These are phyloP conservation scores for Crataegus laevigata DNA, from an alignment of 306 rosid genomes.

Conservation along the genomic window DNA sequence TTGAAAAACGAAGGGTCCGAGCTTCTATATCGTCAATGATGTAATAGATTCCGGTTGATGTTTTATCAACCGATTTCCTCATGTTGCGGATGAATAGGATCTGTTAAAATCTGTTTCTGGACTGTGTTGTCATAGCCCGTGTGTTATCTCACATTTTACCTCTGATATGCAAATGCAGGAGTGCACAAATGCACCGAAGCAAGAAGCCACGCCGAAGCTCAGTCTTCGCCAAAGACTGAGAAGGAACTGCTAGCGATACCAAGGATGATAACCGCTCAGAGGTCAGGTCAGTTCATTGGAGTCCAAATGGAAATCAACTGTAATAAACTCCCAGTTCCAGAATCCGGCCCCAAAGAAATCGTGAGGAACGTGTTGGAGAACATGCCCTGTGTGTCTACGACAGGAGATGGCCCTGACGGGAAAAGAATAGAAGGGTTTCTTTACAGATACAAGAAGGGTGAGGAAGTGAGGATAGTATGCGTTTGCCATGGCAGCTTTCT, in stretches of 20 bases:
- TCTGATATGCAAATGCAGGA: not conserved
- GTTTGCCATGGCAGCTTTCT: slow-evolving; percentile 73
- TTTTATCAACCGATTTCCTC: not conserved
- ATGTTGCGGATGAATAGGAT: not conserved
- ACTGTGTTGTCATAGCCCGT: no score
- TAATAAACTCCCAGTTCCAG: not conserved
- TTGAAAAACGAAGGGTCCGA: no score
- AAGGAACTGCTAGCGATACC: slow-evolving; percentile 11
- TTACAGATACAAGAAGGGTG: slow-evolving; percentile 61
- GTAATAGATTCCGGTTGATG: not conserved
- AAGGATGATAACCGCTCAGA: not conserved
- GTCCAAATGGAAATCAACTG: slow-evolving; percentile 2
- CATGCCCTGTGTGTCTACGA: slow-evolving; percentile 64
- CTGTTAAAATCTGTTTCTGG: not conserved
- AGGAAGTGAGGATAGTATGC: slow-evolving; percentile 69
- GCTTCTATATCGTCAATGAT: no score
- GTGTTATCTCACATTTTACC: not conserved
- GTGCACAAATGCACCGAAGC: slow-evolving; percentile 20
- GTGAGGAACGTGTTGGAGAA: slow-evolving; percentile 43
- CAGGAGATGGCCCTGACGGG: slow-evolving; percentile 56
- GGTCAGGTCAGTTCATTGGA: slow-evolving; percentile 2
- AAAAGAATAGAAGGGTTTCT: slow-evolving; percentile 67
- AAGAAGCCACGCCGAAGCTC: slow-evolving; percentile 22
- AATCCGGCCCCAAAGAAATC: slow-evolving; percentile 23
- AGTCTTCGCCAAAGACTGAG: slow-evolving; percentile 14